Evolutionary conservation across 352 stramenopile genomes (phyloP).

Genomic region (Globisporangium abappressorium): DNA sequence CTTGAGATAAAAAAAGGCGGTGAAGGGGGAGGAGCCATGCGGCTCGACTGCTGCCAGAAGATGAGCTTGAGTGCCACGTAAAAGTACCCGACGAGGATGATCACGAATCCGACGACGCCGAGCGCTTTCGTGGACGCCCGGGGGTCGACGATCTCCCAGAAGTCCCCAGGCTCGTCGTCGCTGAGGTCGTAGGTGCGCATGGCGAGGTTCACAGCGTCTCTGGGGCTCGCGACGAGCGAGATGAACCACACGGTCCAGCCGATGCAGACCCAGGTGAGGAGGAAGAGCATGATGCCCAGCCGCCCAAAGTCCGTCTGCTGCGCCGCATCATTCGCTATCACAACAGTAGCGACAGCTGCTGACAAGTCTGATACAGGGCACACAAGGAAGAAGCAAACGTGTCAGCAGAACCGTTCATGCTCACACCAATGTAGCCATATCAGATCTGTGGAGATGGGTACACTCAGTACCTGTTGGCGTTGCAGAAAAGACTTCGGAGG

Average conservation of each 20-base stretch:
- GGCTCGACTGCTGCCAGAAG: conserved; percentile 16
- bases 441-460: background rate
- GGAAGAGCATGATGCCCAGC: conserved; percentile 13
- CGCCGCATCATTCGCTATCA: background rate
- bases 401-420: no score
- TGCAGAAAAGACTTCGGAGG: background rate
- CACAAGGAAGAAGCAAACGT: background rate
- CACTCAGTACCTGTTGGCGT: background rate
- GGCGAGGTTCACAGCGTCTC: conserved; percentile 4
- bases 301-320: conserved; percentile 14
- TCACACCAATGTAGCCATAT: background rate
- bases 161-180: conserved; percentile 1
- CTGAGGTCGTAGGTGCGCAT: conserved; percentile 10
- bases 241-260: conserved; percentile 19
- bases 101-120: conserved; percentile 1
- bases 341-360: background rate
- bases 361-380: background rate
- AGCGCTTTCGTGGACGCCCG: conserved; percentile 5
- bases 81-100: conserved; percentile 10
- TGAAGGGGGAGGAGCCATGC: background rate
- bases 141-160: conserved; percentile 10
- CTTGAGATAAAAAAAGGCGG: background rate
- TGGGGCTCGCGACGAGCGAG: conserved; percentile 6
- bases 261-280: conserved; percentile 13
- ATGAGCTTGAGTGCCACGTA: conserved; percentile 15